Base-by-base conservation (phyloP, 2,329 filamentous ascomycete species). In the Aspergillus latus region DNA sequence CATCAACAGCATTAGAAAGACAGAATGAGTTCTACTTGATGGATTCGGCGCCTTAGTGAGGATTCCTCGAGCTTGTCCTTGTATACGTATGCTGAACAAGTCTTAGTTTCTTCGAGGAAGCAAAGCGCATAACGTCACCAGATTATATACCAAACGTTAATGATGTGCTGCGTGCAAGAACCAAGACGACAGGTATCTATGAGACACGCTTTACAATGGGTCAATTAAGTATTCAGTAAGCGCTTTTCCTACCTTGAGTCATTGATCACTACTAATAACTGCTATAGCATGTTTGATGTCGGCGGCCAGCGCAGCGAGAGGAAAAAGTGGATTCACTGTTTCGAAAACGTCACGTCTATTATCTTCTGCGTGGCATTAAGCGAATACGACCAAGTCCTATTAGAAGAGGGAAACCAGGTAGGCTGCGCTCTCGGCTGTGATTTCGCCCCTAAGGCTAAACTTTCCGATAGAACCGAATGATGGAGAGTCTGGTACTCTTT, bases 281-380 rank as follows among this genome's bases (percentile, higher is more conserved):
- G 29, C 39, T 10, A 55, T 70, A 97, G 93, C 79, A 99, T 99
- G 94, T 99, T 99, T 72, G 94, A 99, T 74, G 94, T 99, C 4
- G 94, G 94, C 61, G 94, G 94, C 26, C 94, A 99, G 76, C 83
- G 94, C 71, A 97, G 93, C 74, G 94, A 99, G 77, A 85, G 94
- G 61, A 99, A 99, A 81, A 99, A 99, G 79, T 99, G 94, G 94
- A 99, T 99, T 71, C 94, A 99, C 78, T 99, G 94, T 79, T 99
- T 99, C 74, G 94, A 99, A 75, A 97, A 97, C 68, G 94, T 99
- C 68, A 99, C 94, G 43, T 97, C 94, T 3, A 99, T 99, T 74
- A 99, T 99, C 65, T 99, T 99, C 77, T 99, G 94, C 71, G 94
- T 99, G 60, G 94, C 94, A 13, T 79, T 99, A 66, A 97, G 92